Conservation (phyloP, 108 stramenopile genomes). For the Skeletonema potamos region DNA sequence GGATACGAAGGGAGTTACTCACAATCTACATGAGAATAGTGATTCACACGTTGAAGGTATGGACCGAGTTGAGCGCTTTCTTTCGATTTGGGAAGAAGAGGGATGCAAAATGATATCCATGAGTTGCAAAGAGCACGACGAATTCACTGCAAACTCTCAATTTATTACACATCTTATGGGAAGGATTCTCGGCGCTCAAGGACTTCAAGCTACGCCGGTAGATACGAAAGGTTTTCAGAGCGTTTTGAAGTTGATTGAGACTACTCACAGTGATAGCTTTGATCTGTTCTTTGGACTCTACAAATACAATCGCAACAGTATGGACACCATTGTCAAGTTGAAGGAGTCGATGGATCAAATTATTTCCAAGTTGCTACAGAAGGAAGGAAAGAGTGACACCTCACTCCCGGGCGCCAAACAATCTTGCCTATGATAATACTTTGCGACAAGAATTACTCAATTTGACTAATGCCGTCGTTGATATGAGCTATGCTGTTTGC, state of each 20-base stretch:
- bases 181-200: slow-evolving; percentile 92
- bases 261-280: slow-evolving; percentile 95
- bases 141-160: slow-evolving; percentile 95
- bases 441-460: background rate
- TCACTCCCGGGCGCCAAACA: background rate
- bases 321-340: slow-evolving; percentile 46
- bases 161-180: slow-evolving; percentile 99
- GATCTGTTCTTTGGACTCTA: slow-evolving; percentile 98
- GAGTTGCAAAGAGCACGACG: slow-evolving; percentile 94
- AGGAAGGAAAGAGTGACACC: slow-evolving; percentile 39
- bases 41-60: slow-evolving; percentile 62
- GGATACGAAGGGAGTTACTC: slow-evolving; percentile 28
- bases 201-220: slow-evolving; percentile 63
- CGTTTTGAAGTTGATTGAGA: slow-evolving; percentile 90
- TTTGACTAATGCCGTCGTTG: background rate
- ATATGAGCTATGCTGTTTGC: background rate
- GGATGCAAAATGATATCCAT: slow-evolving; percentile 98
- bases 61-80: slow-evolving; percentile 91
- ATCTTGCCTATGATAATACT: background rate
- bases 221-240: slow-evolving; percentile 97
- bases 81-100: slow-evolving; percentile 97
- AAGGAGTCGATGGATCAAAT: slow-evolving; percentile 57
- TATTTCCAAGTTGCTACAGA: slow-evolving; percentile 37
- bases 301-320: slow-evolving; percentile 86
- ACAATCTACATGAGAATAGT: slow-evolving; percentile 68